phyloP scores from a whole-genome alignment of 139 green algal species.

The Pleodorina starrii region DNA sequence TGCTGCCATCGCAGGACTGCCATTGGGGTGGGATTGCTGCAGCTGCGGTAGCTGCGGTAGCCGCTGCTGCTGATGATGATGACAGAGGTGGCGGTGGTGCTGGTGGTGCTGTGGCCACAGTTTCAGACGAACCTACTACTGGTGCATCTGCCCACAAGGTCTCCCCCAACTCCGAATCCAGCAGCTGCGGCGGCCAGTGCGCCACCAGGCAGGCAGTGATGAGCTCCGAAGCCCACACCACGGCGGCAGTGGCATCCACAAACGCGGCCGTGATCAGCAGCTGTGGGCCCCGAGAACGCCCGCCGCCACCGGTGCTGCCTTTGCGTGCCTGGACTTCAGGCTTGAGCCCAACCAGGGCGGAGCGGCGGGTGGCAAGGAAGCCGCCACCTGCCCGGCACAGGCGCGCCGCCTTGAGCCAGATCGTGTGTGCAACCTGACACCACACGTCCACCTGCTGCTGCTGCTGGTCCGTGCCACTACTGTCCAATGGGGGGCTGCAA shows the following conservation, averaged over 20 bases:
- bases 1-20: too few species aligned
- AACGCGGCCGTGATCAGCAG: constrained; percentile 9
- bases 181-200: neutral
- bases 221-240: neutral
- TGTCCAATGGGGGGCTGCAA: too few species aligned
- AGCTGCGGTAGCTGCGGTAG: too few species aligned
- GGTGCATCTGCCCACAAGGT: neutral
- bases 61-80: too few species aligned
- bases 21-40: too few species aligned
- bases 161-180: neutral
- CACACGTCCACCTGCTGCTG: neutral
- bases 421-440: neutral
- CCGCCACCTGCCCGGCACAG: neutral
- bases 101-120: too few species aligned
- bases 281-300: neutral
- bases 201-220: neutral
- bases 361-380: constrained; percentile 16
- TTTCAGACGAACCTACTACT: too few species aligned
- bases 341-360: neutral
- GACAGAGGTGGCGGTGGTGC: too few species aligned
- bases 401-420: constrained; percentile 6
- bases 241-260: neutral
- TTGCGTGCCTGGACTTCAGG: neutral
- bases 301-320: neutral
- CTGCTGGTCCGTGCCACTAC: too few species aligned